These are phyloP conservation scores for Kwoniella sp. DNA, from an alignment of 768 basidiomycete genomes.

Conservation along the genomic window DNA sequence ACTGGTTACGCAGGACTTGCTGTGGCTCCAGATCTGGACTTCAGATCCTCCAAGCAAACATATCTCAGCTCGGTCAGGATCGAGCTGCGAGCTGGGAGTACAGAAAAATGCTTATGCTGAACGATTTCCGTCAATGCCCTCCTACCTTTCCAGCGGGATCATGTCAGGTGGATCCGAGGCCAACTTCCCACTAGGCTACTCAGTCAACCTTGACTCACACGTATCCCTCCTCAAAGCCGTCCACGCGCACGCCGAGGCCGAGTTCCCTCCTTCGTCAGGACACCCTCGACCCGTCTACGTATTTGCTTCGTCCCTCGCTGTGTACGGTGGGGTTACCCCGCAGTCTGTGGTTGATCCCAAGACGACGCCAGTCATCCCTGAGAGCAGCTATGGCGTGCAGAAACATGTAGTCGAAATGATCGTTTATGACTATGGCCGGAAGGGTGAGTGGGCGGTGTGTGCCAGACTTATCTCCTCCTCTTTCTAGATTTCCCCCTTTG, in stretches of 20 bases:
- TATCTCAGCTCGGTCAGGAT: too few species aligned
- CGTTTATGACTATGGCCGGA: constrained; percentile 55
- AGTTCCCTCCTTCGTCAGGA: constrained; percentile 14
- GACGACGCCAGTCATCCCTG: constrained; percentile 54
- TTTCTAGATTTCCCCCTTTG: too few species aligned
- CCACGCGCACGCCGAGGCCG: constrained; percentile 41
- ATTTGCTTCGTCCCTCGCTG: constrained; percentile 52
- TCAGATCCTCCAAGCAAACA: neutral
- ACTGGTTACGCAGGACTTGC: neutral
- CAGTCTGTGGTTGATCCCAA: constrained; percentile 50
- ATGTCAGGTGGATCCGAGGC: constrained; percentile 69
- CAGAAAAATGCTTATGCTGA: too few species aligned
- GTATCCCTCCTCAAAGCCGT: constrained; percentile 44
- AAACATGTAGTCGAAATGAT: constrained; percentile 55
- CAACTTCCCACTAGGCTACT: constrained; percentile 63
- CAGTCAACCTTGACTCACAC: constrained; percentile 56
- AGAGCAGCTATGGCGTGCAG: constrained; percentile 53
- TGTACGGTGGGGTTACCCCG: constrained; percentile 55
- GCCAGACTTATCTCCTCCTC: neutral
- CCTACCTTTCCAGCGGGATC: constrained; percentile 60
- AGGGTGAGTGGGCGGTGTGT: constrained; percentile 32
- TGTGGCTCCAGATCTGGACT: too few species aligned
- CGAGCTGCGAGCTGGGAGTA: neutral
- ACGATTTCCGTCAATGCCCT: too few species aligned
- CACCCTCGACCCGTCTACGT: constrained; percentile 50